Conservation (phyloP, 108 stramenopile genomes). For the Cyclostephanos tholiformis region DNA sequence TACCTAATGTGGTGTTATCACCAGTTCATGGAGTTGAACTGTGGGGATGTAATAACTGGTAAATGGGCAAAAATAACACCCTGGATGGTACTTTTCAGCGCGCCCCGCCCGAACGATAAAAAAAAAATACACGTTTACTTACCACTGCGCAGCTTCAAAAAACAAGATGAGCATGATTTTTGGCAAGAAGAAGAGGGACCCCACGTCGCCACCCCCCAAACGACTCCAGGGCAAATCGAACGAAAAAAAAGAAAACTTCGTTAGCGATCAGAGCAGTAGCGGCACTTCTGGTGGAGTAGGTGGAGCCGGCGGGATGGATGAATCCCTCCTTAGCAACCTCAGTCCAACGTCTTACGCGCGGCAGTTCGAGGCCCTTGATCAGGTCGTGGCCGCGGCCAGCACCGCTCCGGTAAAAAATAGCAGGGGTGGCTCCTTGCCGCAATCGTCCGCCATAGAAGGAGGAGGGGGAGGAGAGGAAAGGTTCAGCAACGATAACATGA, state of each 20-base stretch:
- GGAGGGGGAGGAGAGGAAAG: background rate
- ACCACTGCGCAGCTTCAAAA: too few species aligned
- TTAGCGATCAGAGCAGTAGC: background rate
- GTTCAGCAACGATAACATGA: too few species aligned
- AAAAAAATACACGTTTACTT: too few species aligned
- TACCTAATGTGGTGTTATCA: too few species aligned
- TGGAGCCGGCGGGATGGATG: background rate
- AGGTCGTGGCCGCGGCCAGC: slow-evolving; percentile 25
- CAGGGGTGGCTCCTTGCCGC: background rate
- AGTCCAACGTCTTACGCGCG: slow-evolving; percentile 37
- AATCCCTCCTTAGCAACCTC: slow-evolving; percentile 28
- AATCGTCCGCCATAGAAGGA: background rate
- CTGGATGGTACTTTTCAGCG: too few species aligned
- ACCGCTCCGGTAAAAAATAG: slow-evolving; percentile 1
- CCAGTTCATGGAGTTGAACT: too few species aligned
- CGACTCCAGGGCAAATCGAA: too few species aligned
- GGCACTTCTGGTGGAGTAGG: background rate
- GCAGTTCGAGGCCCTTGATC: slow-evolving; percentile 35
- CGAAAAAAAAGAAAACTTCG: slow-evolving; percentile 1
- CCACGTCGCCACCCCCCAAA: background rate
- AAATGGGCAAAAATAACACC: too few species aligned
- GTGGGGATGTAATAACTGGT: too few species aligned
- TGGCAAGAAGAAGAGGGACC: slow-evolving; percentile 40
- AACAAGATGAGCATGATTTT: slow-evolving; percentile 38
- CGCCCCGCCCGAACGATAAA: too few species aligned